These are phyloP conservation scores for Penicillium paxilli DNA, from an alignment of 495 filamentous ascomycete genomes.

Conservation along the genomic window DNA sequence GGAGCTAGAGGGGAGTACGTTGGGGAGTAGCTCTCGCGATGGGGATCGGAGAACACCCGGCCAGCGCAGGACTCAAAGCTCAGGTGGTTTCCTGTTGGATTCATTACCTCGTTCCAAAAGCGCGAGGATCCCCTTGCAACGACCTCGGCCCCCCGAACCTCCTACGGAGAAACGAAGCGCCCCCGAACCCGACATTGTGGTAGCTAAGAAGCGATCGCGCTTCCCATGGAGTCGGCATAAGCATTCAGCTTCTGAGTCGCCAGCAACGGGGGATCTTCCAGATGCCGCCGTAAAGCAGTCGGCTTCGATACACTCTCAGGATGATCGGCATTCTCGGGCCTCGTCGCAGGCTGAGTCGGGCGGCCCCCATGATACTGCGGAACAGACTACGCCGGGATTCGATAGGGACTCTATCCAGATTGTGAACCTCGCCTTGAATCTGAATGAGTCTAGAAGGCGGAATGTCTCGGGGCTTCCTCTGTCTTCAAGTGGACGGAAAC, in stretches of 20 bases:
- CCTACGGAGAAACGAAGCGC: conserved; percentile 32
- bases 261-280: conserved; percentile 3
- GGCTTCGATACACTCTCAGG: conserved; percentile 5
- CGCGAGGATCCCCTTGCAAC: conserved; percentile 26
- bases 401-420: conserved; percentile 82
- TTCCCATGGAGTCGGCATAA: conserved; percentile 41
- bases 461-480: conserved; percentile 51
- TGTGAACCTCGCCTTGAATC: conserved; percentile 82
- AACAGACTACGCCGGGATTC: conserved; percentile 35
- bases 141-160: conserved; percentile 25
- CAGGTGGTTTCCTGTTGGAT: conserved; percentile 49
- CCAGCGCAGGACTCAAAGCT: conserved; percentile 37
- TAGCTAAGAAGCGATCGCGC: conserved; percentile 41
- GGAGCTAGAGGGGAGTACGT: conserved; percentile 43
- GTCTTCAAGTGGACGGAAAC: conserved; percentile 42
- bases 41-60: conserved; percentile 26
- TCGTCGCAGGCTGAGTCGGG: conserved; percentile 14
- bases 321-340: conserved; percentile 4
- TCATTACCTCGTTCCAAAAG: conserved; percentile 35
- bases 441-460: conserved; percentile 79
- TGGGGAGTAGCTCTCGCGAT: conserved; percentile 43
- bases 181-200: conserved; percentile 31
- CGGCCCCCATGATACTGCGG: conserved; percentile 1
- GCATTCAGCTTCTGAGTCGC: conserved; percentile 22
- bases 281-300: conserved; percentile 7